Base-by-base conservation (phyloP, 2,329 filamentous ascomycete genomes). In the Tothia fuscella region DNA sequence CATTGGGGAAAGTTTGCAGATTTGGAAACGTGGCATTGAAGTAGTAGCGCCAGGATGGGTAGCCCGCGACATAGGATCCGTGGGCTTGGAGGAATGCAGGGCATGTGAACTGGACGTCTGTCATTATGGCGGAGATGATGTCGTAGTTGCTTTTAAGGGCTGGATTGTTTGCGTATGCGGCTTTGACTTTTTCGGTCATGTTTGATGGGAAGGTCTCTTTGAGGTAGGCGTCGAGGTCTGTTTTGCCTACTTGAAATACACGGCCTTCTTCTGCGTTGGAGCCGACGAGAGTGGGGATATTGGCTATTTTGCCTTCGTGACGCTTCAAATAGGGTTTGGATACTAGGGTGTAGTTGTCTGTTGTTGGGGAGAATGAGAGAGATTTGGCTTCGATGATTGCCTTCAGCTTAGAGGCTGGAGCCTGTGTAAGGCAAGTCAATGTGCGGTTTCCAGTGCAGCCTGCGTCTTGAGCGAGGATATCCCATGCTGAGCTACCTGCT, bases 21-120 rank as follows among this genome's bases (percentile, higher is more conserved):
- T 60, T 60, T 9, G 51, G 42, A 46, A 60, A 60, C 5, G 50
- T 47, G 30, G 56, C 56, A 38, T 61, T 61, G 52, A 55, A 62
- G 42, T 55, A 56, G 48, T 59, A 63, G 22, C 58, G 49, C 58
- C 57, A 63, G 21, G 55, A 48, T 1, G 57, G 34, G 19, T 12
- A 24, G 9, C 34, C 31, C 5, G 31, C 31, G 4, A 33, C 31
- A 12, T 33, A 33, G 3, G 34, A 33, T 24, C 24, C 33, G 25
- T 43, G 7, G 12, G 24, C 19, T 45, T 24, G 22, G 2, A 20
- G 29, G 39, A 42, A 21, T n/a, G 17, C 19, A 3, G 39, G 30
- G 26, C 29, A 42, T 4, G 30, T 35, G 5, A n/a, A 36, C 19
- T 28, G 20, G 25, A 28, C 9, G 28, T 56, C 53, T 7, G 55